Conservation (phyloP, 2,329 filamentous ascomycete genomes). For the Cyphellophora europaea region DNA sequence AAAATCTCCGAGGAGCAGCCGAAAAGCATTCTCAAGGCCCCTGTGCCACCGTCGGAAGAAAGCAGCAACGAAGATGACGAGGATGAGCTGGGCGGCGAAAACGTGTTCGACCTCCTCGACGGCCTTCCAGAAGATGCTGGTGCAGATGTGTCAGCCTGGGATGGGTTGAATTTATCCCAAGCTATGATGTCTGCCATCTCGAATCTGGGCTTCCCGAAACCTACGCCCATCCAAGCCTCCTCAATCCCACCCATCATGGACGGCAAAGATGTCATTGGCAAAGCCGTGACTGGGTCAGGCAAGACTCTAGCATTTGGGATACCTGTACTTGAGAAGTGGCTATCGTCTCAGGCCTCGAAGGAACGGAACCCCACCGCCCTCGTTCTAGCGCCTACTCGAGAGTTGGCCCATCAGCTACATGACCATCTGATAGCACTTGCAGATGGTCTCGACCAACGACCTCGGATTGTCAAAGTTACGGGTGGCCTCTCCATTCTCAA, state of each 20-base stretch:
- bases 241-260: constrained; percentile 74
- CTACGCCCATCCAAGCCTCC: constrained; percentile 70
- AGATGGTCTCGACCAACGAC: constrained; percentile 51
- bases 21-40: not conserved
- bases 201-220: constrained; percentile 67
- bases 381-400: constrained; percentile 82
- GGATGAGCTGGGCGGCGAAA: constrained; percentile 15
- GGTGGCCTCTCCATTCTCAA: constrained; percentile 92
- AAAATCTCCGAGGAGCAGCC: constrained; percentile 14
- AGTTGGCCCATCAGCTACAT: constrained; percentile 84
- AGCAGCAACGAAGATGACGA: constrained; percentile 17
- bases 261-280: constrained; percentile 87
- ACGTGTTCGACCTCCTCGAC: constrained; percentile 19
- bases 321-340: constrained; percentile 77
- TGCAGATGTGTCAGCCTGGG: constrained; percentile 65
- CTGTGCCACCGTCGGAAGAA: constrained; percentile 14
- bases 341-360: constrained; percentile 33
- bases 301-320: constrained; percentile 95
- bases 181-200: constrained; percentile 64
- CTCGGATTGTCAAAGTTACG: constrained; percentile 71
- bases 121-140: constrained; percentile 42
- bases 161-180: constrained; percentile 61
- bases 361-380: constrained; percentile 53
- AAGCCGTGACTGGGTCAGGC: constrained; percentile 90
- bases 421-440: constrained; percentile 73